Conservation (phyloP, 108 stramenopile genomes). For the Fragilariopsis cylindrus region DNA sequence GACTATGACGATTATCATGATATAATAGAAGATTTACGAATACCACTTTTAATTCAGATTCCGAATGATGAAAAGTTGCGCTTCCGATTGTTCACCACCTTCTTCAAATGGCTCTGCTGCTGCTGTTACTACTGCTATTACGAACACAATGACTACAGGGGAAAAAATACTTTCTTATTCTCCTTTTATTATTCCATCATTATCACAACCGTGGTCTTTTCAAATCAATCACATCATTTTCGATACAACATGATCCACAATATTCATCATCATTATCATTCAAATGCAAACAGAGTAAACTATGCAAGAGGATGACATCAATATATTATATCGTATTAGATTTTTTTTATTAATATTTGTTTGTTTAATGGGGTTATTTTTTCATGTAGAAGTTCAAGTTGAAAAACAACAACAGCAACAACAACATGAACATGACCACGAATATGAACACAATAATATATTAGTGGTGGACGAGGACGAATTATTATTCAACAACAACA, state of each 20-base stretch:
- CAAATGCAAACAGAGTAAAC: neutral
- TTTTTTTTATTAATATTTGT: slow-evolving; percentile 23
- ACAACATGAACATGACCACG: neutral
- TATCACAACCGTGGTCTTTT: neutral
- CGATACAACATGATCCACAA: neutral
- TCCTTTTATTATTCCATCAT: too few species aligned
- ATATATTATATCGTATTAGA: slow-evolving; percentile 23
- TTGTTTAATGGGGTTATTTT: slow-evolving; percentile 38
- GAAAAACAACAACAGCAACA: slow-evolving; percentile 20
- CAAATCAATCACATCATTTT: neutral
- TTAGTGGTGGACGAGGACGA: slow-evolving; percentile 13
- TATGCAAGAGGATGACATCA: neutral
- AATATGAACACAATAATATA: neutral
- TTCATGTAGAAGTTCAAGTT: slow-evolving; percentile 39
- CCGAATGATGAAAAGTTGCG: neutral
- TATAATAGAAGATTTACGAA: slow-evolving; percentile 11
- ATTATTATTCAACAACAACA: slow-evolving; percentile 19
- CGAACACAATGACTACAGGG: neutral
- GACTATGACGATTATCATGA: too few species aligned
- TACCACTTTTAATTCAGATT: slow-evolving; percentile 36
- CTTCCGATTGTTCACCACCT: slow-evolving; percentile 24
- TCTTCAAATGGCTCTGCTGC: slow-evolving; percentile 6
- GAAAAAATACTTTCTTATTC: too few species aligned
- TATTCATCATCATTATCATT: neutral
- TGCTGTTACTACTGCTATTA: neutral